Base-by-base conservation (phyloP, 2,329 filamentous ascomycete species). In the Harringtonia lauricola region DNA sequence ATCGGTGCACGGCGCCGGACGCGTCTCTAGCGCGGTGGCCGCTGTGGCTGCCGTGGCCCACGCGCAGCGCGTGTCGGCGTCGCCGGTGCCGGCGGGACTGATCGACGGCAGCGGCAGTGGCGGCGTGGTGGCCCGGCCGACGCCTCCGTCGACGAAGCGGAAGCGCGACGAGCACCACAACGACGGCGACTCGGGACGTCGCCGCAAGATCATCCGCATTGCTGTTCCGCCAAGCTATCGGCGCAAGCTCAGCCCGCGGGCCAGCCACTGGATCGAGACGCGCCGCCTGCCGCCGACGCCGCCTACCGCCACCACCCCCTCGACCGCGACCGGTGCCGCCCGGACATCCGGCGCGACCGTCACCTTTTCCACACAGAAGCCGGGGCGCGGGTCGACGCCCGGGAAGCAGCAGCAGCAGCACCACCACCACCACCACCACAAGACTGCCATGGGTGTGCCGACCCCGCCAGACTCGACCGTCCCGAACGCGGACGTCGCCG, bases 141-240 rank as follows among this genome's bases (percentile, higher is more conserved):
- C 41, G 13, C 17, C 29, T 18, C 8, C 30, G 29, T 14, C 26
- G 14, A 9, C 4, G 40, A 60, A 60, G 49, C 54, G 57, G 36
- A 59, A 59, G 50, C 56, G 53, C 39, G 55, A 58, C 10, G 53
- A 55, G 18, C 44, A 22, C n/a, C n/a, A n/a, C n/a, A n/a, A n/a
- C 5, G 52, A 53, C 15, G 49, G 37, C 17, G 39, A 38, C 17
- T 30, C 24, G 35, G 36, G 46, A 49, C n/a, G 15, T 12, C 53
- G 53, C 2, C 57, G 55, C 47, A 61, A 61, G 46, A 34, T 57
- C 14, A 33, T 51, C 22, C 54, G 49, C 36, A 46, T 52, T 12
- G 13, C 30, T 2, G 31, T 53, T 36, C 47, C 46, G 17, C 18
- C 33, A 2, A 41, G 36, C 37, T 52, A 51, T 26, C 45, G 42